Evolutionary conservation across 345 rosid species (phyloP), one percentile per base, ranked within the genome.

Genomic region (Brassica carinata): DNA sequence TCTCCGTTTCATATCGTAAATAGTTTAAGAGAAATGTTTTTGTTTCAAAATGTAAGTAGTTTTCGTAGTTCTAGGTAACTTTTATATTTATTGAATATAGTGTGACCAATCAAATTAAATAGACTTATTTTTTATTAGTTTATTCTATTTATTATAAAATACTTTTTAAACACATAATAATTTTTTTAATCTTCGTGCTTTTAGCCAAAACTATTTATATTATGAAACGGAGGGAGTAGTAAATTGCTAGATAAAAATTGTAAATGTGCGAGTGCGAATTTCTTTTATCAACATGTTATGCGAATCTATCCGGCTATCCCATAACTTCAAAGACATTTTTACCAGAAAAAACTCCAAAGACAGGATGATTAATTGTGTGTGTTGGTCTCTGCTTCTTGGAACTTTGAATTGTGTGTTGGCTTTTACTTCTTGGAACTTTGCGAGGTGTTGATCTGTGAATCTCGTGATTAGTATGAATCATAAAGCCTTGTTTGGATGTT

Each of bases 401-500:
- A 45, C 58, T 11, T 79, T 48, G 64, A 73, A 63, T 55, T 59
- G 38, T 74, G 73, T 59, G 55, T 67, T 67, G 64, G 31, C 58
- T 57, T 9, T 79, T 67, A 30, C 64, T 45, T 19, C 65, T 79
- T 79, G 83, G 78, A 79, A 45, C 58, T 11, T 79, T 79, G 63
- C 33, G 8, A 72, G 36, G 17, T 57, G 62, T 73, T 45, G 67
- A 5, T 68, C 43, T 68, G 45, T 79, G 74, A 59, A 30, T 62
- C 78, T 48, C 63, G 64, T 74, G 65, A 79, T 74, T 62, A 61
- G 10, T 48, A 74, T 74, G 23, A 79, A 74, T 74, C 70, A 79
- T 74, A 73, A 79, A 79, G 70, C 75, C 75, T 74, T 79, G 70
- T 79, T 62, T 74, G 83, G 73, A 68, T 67, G 18, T 73, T 73